Base-by-base conservation (phyloP, 257 asterid genomes). In the Linaria vulgaris region DNA sequence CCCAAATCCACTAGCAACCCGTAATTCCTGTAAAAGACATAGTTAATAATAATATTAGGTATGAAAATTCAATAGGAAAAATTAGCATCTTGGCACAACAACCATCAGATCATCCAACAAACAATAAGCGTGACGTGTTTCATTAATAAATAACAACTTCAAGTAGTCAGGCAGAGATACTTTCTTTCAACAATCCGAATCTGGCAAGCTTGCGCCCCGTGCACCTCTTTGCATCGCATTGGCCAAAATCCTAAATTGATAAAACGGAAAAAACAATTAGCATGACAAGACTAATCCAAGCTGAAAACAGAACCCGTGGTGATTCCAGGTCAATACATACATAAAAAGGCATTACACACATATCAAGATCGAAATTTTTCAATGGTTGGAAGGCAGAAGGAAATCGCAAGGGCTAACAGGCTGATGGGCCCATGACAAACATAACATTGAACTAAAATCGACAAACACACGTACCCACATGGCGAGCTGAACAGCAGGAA, bases 201-300 rank as follows among this genome's bases (percentile, higher is more conserved):
- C 99, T 82, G 27, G 99, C 91, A 78, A 92, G 99, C 75, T 92
- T 92, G 72, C 99, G 94, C 17, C 97, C 99, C 1, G 99, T 89
- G 77, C 99, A 92, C 79, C 82, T 90, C 87, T 92, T 92, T 14
- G 96, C 86, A 78, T 92, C 99, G 56, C 99, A 92, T 72, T 92
- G 99, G 12, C 91, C 96, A 72, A 92, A 92, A 83, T 92, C 99
- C 97, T 87, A 80, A 22, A 68, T 22, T 54, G 64, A 47, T 17
- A 23, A n/a, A 59, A 49, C n/a, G 41, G 14, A 14, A n/a, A n/a
- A n/a, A n/a, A n/a, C n/a, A 41, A 41, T 52, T 41, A 68, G 68
- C 46, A 22, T 6, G 56, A 47, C 22, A 57, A 74, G 15, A 41
- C 23, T 6, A 47, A 63, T 27, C 34, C 34, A 70, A 27, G 56